phyloP scores from a whole-genome alignment of 345 rosid genomes.

The Pugionium cornutum region DNA sequence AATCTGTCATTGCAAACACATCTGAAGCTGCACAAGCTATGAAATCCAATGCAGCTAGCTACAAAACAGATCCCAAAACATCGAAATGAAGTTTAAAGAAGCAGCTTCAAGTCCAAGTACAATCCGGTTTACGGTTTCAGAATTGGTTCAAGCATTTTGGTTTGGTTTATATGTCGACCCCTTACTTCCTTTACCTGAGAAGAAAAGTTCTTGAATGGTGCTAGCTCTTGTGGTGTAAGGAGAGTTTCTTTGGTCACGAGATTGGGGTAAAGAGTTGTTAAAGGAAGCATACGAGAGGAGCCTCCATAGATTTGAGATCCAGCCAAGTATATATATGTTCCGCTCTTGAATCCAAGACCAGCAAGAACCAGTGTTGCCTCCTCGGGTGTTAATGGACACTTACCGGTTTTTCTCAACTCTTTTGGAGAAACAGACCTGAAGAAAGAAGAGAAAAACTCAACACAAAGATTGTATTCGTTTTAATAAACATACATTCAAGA shows the following conservation, averaged over 20 bases:
- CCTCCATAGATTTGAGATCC: constrained; percentile 76
- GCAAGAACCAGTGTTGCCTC: constrained; percentile 87
- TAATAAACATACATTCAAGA: not conserved
- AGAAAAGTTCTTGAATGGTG: constrained; percentile 82
- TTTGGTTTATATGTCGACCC: not conserved
- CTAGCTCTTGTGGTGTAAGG: constrained; percentile 69
- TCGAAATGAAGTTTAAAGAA: constrained; percentile 2
- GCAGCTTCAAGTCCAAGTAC: no score
- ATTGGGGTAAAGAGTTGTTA: constrained; percentile 75
- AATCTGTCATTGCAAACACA: constrained; percentile 92
- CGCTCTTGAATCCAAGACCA: constrained; percentile 68
- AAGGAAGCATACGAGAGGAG: constrained; percentile 64
- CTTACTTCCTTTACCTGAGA: constrained; percentile 59
- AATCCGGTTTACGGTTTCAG: no score
- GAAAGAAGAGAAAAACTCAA: not conserved
- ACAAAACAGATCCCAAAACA: constrained; percentile 29
- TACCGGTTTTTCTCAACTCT: constrained; percentile 72
- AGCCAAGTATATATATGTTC: constrained; percentile 77
- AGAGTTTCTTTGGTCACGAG: constrained; percentile 85
- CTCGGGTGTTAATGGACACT: constrained; percentile 96
- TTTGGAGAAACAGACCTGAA: constrained; percentile 55
- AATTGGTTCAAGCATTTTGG: no score
- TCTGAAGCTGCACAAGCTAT: constrained; percentile 88
- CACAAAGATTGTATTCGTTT: not conserved
- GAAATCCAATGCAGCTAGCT: constrained; percentile 89